phyloP scores from a whole-genome alignment of 2,329 filamentous ascomycete genomes.

The Aquanectria penicillioides region DNA sequence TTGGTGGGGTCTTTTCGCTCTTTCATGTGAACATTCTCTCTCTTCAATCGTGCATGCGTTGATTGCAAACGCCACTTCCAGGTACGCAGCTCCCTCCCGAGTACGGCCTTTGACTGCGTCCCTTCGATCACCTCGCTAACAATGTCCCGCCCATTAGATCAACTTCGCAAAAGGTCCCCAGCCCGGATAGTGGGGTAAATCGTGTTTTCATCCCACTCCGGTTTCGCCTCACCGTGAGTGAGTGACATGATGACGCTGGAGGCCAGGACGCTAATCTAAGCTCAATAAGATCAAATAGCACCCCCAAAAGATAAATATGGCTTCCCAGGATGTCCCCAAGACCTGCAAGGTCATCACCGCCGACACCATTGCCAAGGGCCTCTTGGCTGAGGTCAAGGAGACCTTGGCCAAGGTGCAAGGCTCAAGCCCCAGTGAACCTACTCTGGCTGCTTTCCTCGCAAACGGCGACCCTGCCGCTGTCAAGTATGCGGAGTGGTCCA shows the following conservation, averaged over 20 bases:
- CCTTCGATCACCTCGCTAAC: slow-evolving; percentile 2
- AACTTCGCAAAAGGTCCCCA: slow-evolving; percentile 22
- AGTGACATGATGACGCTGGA: slow-evolving; percentile 25
- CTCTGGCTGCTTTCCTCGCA: slow-evolving; percentile 90
- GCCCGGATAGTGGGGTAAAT: slow-evolving; percentile 30
- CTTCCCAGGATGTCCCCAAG: slow-evolving; percentile 58
- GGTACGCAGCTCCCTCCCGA: slow-evolving; percentile 17
- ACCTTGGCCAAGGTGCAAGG: slow-evolving; percentile 77
- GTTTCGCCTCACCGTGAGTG: slow-evolving; percentile 24
- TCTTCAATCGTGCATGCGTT: slow-evolving; percentile 32
- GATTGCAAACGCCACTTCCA: slow-evolving; percentile 18
- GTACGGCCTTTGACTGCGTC: not conserved
- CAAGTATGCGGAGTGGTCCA: slow-evolving; percentile 97
- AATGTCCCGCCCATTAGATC: not conserved
- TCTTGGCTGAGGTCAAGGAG: slow-evolving; percentile 81
- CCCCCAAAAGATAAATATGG: too few relatives aligned
- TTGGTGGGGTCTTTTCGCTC: slow-evolving; percentile 10
- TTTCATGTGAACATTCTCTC: slow-evolving; percentile 23
- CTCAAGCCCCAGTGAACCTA: slow-evolving; percentile 66
- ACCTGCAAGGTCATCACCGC: slow-evolving; percentile 95
- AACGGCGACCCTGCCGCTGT: slow-evolving; percentile 90
- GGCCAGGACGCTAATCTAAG: not conserved
- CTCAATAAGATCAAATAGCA: too few relatives aligned
- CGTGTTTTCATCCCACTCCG: slow-evolving; percentile 19
- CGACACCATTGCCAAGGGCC: slow-evolving; percentile 83